Conservation (phyloP, 2,329 filamentous ascomycete species). For the Apiospora pterosperma region DNA sequence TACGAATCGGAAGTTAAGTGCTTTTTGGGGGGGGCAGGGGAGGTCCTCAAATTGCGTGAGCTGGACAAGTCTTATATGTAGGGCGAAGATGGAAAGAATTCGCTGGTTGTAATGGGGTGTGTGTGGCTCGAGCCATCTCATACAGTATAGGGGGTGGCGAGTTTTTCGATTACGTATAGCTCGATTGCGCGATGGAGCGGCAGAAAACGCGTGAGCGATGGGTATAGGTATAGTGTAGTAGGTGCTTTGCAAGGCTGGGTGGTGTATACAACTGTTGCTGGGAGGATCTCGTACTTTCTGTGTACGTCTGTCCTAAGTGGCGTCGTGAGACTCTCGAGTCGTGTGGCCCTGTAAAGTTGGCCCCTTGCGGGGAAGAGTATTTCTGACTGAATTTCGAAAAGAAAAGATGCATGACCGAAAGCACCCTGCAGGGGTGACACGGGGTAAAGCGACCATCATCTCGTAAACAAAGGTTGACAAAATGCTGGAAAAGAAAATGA, state of each 20-base stretch:
- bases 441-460: neutral
- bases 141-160: neutral
- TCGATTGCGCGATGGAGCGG: neutral
- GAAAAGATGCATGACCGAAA: neutral
- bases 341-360: neutral
- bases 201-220: neutral
- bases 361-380: neutral
- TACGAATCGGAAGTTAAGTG: neutral
- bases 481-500: neutral
- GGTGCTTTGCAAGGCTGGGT: neutral
- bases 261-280: neutral
- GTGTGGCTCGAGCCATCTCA: neutral
- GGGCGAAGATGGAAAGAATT: neutral
- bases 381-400: neutral
- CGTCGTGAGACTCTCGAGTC: conserved; percentile 1
- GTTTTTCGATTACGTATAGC: neutral
- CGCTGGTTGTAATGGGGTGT: neutral
- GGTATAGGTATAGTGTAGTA: conserved; percentile 2
- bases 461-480: neutral
- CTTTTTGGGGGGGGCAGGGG: neutral
- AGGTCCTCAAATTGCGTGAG: conserved; percentile 5
- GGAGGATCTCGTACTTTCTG: neutral
- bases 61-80: conserved; percentile 4
- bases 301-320: neutral
- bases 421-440: neutral